These are phyloP conservation scores for Colletotrichum godetiae DNA, from an alignment of 2,329 filamentous ascomycete genomes.

Conservation along the genomic window DNA sequence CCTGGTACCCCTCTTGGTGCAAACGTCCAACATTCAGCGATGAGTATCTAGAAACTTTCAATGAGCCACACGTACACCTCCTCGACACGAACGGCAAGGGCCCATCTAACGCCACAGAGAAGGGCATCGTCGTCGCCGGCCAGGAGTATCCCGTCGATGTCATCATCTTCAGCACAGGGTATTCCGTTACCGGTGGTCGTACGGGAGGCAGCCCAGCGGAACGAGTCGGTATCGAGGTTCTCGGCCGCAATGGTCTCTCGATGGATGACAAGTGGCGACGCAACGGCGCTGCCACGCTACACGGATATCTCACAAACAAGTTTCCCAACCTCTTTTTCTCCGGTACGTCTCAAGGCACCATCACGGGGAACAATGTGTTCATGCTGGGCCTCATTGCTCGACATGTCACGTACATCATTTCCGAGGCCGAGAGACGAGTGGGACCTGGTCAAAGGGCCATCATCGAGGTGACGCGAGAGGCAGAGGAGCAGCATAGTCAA, in stretches of 20 bases:
- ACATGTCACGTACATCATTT: slow-evolving; percentile 52
- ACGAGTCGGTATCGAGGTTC: slow-evolving; percentile 17
- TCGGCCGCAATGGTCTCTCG: slow-evolving; percentile 28
- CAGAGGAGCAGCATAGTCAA: not conserved
- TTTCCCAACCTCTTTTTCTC: slow-evolving; percentile 40
- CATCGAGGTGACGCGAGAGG: not conserved
- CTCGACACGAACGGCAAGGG: slow-evolving; percentile 43
- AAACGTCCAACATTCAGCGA: slow-evolving; percentile 73
- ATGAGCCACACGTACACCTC: slow-evolving; percentile 65
- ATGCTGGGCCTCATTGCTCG: slow-evolving; percentile 51
- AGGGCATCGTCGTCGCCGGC: slow-evolving; percentile 60
- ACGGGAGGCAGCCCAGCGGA: slow-evolving; percentile 32
- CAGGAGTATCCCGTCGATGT: slow-evolving; percentile 58
- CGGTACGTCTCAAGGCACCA: not conserved
- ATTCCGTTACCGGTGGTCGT: not conserved
- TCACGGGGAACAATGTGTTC: not conserved
- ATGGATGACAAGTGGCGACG: slow-evolving; percentile 37
- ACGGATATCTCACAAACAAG: slow-evolving; percentile 32
- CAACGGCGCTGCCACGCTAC: slow-evolving; percentile 25
- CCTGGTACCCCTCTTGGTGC: slow-evolving; percentile 71
- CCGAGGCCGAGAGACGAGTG: not conserved
- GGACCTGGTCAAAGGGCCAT: not conserved
- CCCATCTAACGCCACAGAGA: slow-evolving; percentile 62
- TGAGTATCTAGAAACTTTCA: slow-evolving; percentile 68
- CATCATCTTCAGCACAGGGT: slow-evolving; percentile 37